These are phyloP conservation scores for Amesomyces nigricolor DNA, from an alignment of 2,329 filamentous ascomycete genomes.

Conservation along the genomic window DNA sequence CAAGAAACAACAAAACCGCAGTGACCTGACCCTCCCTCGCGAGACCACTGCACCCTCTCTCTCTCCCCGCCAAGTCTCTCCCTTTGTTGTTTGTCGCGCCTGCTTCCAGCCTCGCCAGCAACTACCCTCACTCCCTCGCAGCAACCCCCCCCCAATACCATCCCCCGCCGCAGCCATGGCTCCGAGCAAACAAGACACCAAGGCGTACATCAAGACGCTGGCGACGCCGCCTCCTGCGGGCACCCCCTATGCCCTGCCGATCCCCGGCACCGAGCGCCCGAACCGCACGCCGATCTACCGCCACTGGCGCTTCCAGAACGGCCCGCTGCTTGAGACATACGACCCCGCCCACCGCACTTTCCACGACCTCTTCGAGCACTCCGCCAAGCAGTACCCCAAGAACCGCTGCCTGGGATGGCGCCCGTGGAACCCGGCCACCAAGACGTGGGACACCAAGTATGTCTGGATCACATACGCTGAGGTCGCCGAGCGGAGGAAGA, in stretches of 20 bases:
- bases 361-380: constrained; percentile 74
- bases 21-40: constrained; percentile 7
- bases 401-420: constrained; percentile 73
- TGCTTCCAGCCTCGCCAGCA: neutral
- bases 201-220: constrained; percentile 48
- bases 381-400: constrained; percentile 57
- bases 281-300: constrained; percentile 74
- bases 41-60: neutral
- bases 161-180: constrained; percentile 30
- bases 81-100: neutral
- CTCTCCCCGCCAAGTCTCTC: neutral
- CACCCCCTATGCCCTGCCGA: constrained; percentile 67
- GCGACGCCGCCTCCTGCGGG: constrained; percentile 63
- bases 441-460: constrained; percentile 68
- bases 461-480: constrained; percentile 79
- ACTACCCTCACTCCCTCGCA: neutral
- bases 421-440: constrained; percentile 68
- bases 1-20: neutral
- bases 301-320: constrained; percentile 71
- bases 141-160: constrained; percentile 1
- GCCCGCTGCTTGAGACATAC: constrained; percentile 62
- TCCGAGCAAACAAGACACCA: constrained; percentile 30
- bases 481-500: constrained; percentile 70
- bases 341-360: constrained; percentile 66
- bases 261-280: constrained; percentile 69